Base-by-base conservation (phyloP, 2,329 filamentous ascomycete genomes). In the Penicillium oxalicum region DNA sequence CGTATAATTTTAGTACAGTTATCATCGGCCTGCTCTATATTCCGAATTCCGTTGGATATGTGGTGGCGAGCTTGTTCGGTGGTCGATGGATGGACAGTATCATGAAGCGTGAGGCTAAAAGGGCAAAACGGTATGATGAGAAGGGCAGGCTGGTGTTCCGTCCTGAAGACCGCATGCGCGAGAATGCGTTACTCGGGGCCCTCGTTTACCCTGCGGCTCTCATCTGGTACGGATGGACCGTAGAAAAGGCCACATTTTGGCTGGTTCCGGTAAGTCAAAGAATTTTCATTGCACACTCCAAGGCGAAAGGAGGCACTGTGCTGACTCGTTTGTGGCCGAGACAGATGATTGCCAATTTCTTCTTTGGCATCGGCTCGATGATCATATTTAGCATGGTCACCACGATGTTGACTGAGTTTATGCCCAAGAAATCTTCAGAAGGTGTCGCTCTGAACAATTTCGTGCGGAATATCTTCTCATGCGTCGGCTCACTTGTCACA, bases 401-500 rank as follows among this genome's bases (percentile, higher is more conserved):
- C 0, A 93, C 88, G 0, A 90, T 93, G 86, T 73, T 93, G 56
- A 91, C 88, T 0, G 88, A 93, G 62, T 90, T 91, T 62, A 84
- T 91, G 76, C 86, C 86, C 11, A 77, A 80, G 37, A 77, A 78
- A 53, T 84, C 83, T 43, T 86, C 82, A 4, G 80, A 80, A 9
- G 87, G 87, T 1, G 86, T 91, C 3, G 88, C 88, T 0, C 74
- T 91, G 38, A 91, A 91, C 67, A 91, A 91, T 63, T 88, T 91
- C 60, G 75, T 88, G 44, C 75, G 88, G 41, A 93, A 91, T 58
- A 87, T 90, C 35, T 83, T 90, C 59, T 83, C 80, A 43, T 90
- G 85, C 52, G 76, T 88, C 1, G 87, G 86, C 8, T 78, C 79
- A 38, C 67, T 91, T 29, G 79, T 90, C 13, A 80, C 84, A 0